Base-by-base conservation (phyloP, 345 rosid genomes). In the Murraya paniculata region DNA sequence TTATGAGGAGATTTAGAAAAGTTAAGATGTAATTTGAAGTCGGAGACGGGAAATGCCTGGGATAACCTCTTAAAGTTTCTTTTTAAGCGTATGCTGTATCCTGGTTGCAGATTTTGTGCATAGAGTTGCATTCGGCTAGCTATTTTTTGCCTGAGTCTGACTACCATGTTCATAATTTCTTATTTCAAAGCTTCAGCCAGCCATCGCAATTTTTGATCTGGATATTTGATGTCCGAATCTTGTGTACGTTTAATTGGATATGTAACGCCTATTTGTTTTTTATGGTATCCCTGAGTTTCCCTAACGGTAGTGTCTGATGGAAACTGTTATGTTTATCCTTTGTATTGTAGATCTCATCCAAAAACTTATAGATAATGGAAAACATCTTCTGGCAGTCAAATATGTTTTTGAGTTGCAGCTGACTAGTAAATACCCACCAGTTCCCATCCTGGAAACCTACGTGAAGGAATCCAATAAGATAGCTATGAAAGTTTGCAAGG, bases 331-430 rank as follows among this genome's bases (percentile, higher is more conserved):
- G 45, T 21, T 64, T 60, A 45, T 35, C 24, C 67, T 64, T 18
- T 81, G 55, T 39, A 21, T 79, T 77, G 72, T 90, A 90, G 94
- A 84, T 80, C 79, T 93, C 18, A 76, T 92, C 68, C 82, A 80
- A 65, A 92, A 86, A 78, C 94, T 95, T 62, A 76, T 90, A 41
- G 90, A 77, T 39, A 80, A 33, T 71, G 88, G 85, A 27, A 90
- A 92, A 71, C 78, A 85, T 22, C 78, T 88, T 64, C 71, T 86
- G 64, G 92, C 98, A 28, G 87, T 90, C 68, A 91, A 73, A 78
- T 88, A 90, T 77, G 79, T 88, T 75, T 85, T 88, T 80, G 97
- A 91, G 80, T 86, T 92, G 81, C 87, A 88, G 82, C 78, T 93
- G 82, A 73, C 77, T 22, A 85, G 85, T 76, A 89, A 77, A 73